Conservation (phyloP, 345 rosid species). For the Melastoma malabathricum region DNA sequence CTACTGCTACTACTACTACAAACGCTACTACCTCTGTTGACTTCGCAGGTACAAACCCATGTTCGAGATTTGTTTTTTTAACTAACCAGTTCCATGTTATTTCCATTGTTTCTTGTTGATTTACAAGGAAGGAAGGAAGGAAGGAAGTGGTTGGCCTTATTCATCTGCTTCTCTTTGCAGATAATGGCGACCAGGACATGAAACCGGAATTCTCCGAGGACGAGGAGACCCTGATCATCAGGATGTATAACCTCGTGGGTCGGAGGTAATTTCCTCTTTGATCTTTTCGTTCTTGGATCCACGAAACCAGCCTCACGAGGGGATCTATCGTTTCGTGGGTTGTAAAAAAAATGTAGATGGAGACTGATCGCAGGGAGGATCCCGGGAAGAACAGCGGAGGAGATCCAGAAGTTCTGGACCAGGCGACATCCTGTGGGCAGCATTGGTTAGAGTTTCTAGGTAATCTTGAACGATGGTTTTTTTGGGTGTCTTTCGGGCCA, state of each 20-base stretch:
- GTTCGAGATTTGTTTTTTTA: neutral
- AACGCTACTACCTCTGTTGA: neutral
- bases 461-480: neutral
- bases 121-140: too few relatives aligned
- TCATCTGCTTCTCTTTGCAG: conserved; percentile 3
- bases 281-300: neutral
- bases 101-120: too few relatives aligned
- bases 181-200: conserved; percentile 21
- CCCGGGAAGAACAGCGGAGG: conserved; percentile 46
- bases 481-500: too few relatives aligned
- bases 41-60: neutral
- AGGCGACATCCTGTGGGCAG: conserved; percentile 22
- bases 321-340: neutral
- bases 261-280: conserved; percentile 22
- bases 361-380: conserved; percentile 44
- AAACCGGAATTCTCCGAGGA: conserved; percentile 34
- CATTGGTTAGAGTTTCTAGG: neutral
- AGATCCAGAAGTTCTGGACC: conserved; percentile 47
- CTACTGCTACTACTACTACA: too few relatives aligned
- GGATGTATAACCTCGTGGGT: conserved; percentile 47
- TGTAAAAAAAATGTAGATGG: conserved; percentile 21
- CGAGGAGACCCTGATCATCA: conserved; percentile 33
- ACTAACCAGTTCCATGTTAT: too few relatives aligned
- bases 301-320: neutral
- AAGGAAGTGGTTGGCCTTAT: neutral